phyloP scores from a whole-genome alignment of 441 rosid species.

The Pelargonium fulgidum region DNA sequence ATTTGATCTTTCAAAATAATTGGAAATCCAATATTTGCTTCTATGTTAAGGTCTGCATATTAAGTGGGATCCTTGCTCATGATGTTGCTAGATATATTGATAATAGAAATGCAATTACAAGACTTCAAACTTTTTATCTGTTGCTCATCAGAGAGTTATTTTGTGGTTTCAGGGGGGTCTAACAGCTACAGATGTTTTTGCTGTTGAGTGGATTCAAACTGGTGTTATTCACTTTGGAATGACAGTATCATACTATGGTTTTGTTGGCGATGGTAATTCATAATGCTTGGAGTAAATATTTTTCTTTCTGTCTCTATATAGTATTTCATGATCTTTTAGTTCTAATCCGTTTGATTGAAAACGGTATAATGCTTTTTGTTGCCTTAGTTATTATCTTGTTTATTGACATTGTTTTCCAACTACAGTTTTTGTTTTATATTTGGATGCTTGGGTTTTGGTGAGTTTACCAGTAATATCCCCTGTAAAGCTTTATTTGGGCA shows the following conservation, averaged over 20 bases:
- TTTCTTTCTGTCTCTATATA: not conserved
- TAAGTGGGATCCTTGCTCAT: conserved; percentile 4
- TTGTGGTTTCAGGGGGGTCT: conserved; percentile 76
- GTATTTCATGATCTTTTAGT: not conserved
- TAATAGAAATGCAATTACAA: not conserved
- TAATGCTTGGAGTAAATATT: not conserved
- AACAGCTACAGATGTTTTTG: conserved; percentile 90
- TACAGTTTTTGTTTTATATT: too few species aligned
- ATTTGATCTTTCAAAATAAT: not conserved
- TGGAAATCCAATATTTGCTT: not conserved
- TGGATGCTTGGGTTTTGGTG: too few species aligned
- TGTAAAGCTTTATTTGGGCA: too few species aligned
- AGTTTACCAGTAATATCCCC: too few species aligned
- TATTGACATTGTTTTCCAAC: too few species aligned
- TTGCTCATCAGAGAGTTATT: conserved; percentile 16
- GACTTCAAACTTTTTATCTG: conserved; percentile 3
- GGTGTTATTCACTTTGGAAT: conserved; percentile 79
- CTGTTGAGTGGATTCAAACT: conserved; percentile 85
- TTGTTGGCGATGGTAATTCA: conserved; percentile 84
- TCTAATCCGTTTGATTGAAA: not conserved
- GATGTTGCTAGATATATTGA: not conserved
- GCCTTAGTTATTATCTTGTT: too few species aligned
- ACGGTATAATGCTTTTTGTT: not conserved
- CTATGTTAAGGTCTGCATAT: not conserved
- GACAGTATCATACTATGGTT: conserved; percentile 95